Evolutionary conservation across 169 alveolate species (phyloP), one percentile per base, ranked within the genome.

Genomic region (Plasmodium ovale): DNA sequence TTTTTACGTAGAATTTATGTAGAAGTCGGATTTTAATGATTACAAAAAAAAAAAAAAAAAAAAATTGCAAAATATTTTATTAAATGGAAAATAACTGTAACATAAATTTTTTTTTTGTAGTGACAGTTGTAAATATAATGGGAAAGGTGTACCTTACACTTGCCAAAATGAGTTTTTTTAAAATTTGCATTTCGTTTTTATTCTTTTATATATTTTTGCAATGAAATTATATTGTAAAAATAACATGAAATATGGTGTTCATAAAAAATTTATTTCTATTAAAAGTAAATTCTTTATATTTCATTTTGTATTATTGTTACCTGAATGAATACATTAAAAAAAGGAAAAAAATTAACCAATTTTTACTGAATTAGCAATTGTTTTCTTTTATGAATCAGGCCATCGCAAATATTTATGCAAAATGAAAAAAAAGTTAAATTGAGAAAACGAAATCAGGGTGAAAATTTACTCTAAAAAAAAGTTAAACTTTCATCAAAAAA

Each of bases 321-420:
- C 54, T 19, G 21, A 51, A 71, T 19, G 49, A 51, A 71, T 12
- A 42, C 68, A 25, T 53, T 51, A 71, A 71, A 71, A 71, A 53
- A 44, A 53, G 39, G 27, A 47, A 21, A 27, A 71, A 54, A 53
- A n/a, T 39, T 51, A n/a, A 42, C 42, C 44, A 29, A 12, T 53
- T 54, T 71, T 71, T 16, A 71, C 31, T 71, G 68, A 71, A 71
- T 71, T 71, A 29, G 33, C 62, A 71, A 71, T 29, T 39, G 6
- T 51, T 25, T 71, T 58, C 56, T 42, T 25, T 49, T 29, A 53
- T 19, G 35, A 53, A 5, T 51, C 12, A 68, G 16, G 19, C 42
- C 19, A 29, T 19, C 12, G 42, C 10, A 65, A 42, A 68, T 6
- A 54, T 16, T 21, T 68, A 25, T 62, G 7, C 37, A 51, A 39